These are phyloP conservation scores for Ganoderma multipileum DNA, from an alignment of 1,284 basidiomycete genomes.

Conservation along the genomic window DNA sequence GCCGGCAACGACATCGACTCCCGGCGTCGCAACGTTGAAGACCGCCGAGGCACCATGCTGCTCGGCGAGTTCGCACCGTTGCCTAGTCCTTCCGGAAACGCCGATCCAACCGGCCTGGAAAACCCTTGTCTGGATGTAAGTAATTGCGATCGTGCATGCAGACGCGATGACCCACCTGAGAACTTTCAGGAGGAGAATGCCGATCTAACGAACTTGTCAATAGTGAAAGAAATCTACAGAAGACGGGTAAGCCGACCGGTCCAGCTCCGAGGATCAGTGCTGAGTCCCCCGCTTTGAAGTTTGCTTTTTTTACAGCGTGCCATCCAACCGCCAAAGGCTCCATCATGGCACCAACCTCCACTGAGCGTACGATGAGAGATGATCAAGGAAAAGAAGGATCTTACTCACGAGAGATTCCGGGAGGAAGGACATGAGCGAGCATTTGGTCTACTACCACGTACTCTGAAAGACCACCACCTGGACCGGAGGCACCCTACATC, in stretches of 20 bases:
- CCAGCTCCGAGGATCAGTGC: constrained; percentile 43
- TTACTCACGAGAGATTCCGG: constrained; percentile 15
- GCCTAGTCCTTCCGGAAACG: constrained; percentile 39
- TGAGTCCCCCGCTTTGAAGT: constrained; percentile 35
- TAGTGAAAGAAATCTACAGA: background rate
- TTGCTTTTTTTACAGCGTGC: constrained; percentile 40
- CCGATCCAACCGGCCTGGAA: constrained; percentile 35
- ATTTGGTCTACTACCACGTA: constrained; percentile 37
- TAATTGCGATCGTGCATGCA: background rate
- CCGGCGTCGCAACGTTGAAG: constrained; percentile 30
- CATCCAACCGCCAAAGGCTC: constrained; percentile 44
- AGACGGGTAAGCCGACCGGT: constrained; percentile 30
- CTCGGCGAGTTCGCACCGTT: constrained; percentile 36
- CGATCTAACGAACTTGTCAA: constrained; percentile 15
- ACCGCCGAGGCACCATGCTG: constrained; percentile 38
- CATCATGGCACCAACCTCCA: constrained; percentile 41
- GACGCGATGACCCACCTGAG: constrained; percentile 12
- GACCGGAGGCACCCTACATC: constrained; percentile 32
- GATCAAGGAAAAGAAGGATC: background rate
- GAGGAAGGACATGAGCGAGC: constrained; percentile 38
- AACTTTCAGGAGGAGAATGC: constrained; percentile 15
- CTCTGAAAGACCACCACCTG: constrained; percentile 40
- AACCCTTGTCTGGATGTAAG: constrained; percentile 8
- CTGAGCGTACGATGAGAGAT: constrained; percentile 12
- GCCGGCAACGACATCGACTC: constrained; percentile 29